Conservation (phyloP, 2,329 filamentous ascomycete genomes). For the Magnaporthiopsis rhizophila region DNA sequence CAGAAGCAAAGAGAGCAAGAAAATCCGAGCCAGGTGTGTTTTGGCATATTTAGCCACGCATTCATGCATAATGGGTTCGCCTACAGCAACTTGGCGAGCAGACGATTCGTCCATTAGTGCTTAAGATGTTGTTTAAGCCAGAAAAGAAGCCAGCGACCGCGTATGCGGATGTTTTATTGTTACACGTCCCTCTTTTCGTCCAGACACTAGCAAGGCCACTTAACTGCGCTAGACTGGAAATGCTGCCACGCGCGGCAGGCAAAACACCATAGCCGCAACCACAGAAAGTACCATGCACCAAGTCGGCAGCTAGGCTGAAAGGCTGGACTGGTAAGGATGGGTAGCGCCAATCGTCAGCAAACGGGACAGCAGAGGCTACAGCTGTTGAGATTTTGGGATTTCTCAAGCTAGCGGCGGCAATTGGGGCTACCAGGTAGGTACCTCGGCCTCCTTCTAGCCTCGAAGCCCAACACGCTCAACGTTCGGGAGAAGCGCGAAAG, state of each 20-base stretch:
- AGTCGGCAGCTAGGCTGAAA: neutral
- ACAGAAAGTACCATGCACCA: neutral
- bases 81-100: neutral
- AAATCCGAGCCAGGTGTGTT: neutral
- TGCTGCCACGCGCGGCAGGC: no score
- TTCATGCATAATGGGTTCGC: neutral
- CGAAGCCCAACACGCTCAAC: neutral
- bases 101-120: neutral
- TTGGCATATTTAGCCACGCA: neutral
- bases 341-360: neutral
- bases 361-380: neutral
- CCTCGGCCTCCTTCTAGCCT: no score
- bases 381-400: neutral
- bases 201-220: no score
- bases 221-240: no score
- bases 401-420: no score
- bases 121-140: neutral
- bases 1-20: conserved; percentile 1
- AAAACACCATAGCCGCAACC: no score
- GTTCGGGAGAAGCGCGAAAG: neutral
- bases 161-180: neutral
- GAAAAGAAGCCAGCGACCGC: no score
- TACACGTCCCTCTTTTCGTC: no score
- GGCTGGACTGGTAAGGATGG: no score
- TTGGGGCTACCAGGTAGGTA: no score